phyloP scores from a whole-genome alignment of 306 rosid genomes.

The Medicago lupulina region DNA sequence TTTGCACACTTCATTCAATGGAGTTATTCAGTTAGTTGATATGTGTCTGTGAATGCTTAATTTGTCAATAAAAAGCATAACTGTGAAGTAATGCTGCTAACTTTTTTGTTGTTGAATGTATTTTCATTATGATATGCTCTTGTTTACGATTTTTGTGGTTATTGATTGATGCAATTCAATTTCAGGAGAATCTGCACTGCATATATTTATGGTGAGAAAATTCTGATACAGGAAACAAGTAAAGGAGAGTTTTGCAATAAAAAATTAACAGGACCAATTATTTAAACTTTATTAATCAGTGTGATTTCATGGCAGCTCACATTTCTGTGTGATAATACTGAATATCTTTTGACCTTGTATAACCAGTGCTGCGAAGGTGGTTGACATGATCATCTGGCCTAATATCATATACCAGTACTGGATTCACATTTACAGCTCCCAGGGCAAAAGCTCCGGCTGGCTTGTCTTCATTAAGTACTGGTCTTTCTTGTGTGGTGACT shows the following conservation, averaged over 20 bases:
- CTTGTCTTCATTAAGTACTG: constrained; percentile 70
- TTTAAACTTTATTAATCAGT: constrained; percentile 57
- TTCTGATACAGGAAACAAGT: no score
- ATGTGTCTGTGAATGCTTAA: neutral
- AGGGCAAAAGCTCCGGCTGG: constrained; percentile 66
- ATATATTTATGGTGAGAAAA: neutral
- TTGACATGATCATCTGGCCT: constrained; percentile 65
- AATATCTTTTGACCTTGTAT: constrained; percentile 52
- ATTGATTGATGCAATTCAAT: neutral
- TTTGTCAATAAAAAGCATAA: neutral
- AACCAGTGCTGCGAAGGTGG: constrained; percentile 62
- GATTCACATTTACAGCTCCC: constrained; percentile 83
- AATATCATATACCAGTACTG: constrained; percentile 75
- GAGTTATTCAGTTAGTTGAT: neutral
- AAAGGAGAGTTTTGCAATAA: no score
- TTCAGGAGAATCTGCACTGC: neutral
- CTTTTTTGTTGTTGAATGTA: neutral
- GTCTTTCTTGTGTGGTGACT: constrained; percentile 69
- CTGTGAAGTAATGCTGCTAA: neutral
- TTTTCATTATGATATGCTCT: neutral
- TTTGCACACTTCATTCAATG: neutral
- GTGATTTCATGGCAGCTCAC: constrained; percentile 63
- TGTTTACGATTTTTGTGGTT: neutral
- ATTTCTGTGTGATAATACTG: constrained; percentile 70
- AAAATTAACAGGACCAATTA: no score